phyloP scores from a whole-genome alignment of 257 asterid genomes.

The Lycium barbarum region DNA sequence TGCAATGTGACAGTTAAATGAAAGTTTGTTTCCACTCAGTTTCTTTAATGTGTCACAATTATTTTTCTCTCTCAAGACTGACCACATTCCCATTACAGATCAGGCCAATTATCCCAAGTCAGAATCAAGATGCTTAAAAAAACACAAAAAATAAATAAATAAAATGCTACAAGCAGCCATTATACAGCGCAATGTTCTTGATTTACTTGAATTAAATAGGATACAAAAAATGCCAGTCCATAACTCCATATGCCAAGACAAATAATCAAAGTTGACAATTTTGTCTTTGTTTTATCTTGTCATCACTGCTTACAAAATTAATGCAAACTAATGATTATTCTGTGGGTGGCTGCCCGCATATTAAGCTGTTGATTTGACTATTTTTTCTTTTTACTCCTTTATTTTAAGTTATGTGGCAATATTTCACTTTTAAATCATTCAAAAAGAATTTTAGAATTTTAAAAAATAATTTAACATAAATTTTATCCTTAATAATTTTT shows the following conservation, averaged over 20 bases:
- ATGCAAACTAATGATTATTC: background rate
- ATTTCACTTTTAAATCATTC: too few species aligned
- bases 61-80: background rate
- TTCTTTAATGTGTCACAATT: background rate
- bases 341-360: too few species aligned
- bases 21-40: too few species aligned
- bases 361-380: too few species aligned
- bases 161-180: background rate
- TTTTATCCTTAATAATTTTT: too few species aligned
- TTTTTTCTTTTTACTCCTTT: too few species aligned
- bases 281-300: too few species aligned
- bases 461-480: too few species aligned
- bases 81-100: background rate
- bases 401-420: too few species aligned
- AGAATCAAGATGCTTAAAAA: background rate
- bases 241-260: background rate
- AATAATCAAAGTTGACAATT: background rate
- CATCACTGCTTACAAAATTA: background rate
- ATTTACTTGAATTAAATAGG: too few species aligned
- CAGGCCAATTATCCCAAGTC: background rate
- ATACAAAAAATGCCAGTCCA: background rate
- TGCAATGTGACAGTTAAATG: background rate
- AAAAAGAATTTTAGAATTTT: too few species aligned
- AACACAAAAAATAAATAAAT: background rate
- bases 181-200: too few species aligned